Conservation (phyloP, 2,329 filamentous ascomycete genomes). For the Dendrostoma leiphaemia region DNA sequence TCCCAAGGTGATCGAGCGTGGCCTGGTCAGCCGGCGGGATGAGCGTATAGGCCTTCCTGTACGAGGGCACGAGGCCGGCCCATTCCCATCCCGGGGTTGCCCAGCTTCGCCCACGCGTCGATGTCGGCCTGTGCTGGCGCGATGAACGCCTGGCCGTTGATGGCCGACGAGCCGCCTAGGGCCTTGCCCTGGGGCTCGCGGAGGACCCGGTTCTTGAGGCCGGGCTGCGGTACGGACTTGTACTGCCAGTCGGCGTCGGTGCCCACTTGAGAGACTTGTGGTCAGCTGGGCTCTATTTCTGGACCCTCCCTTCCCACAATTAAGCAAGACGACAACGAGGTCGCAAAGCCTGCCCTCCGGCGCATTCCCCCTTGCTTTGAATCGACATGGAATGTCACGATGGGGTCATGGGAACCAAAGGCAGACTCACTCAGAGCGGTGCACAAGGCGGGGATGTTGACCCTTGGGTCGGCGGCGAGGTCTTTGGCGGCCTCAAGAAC, state of each 20-base stretch:
- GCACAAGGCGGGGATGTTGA: constrained; percentile 26
- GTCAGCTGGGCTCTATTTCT: too few relatives aligned
- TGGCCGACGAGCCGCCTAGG: constrained; percentile 23
- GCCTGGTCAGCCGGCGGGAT: constrained; percentile 17
- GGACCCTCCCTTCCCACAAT: too few relatives aligned
- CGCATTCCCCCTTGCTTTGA: too few relatives aligned
- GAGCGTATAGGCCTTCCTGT: constrained; percentile 22
- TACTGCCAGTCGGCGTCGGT: constrained; percentile 26
- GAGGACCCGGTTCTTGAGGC: constrained; percentile 13
- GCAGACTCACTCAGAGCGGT: constrained; percentile 3
- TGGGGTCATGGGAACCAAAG: neutral
- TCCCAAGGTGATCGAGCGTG: constrained; percentile 20
- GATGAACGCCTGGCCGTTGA: constrained; percentile 24
- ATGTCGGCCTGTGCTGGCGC: constrained; percentile 19
- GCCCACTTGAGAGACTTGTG: too few relatives aligned
- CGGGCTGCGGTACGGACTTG: constrained; percentile 24
- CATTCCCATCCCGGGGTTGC: constrained; percentile 25
- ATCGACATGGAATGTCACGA: too few relatives aligned
- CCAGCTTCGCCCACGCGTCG: constrained; percentile 23
- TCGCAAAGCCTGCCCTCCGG: too few relatives aligned
- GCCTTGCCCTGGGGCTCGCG: constrained; percentile 18
- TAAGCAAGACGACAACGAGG: too few relatives aligned
- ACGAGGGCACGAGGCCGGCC: constrained; percentile 16
- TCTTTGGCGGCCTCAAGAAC: constrained; percentile 30
- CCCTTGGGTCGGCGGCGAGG: constrained; percentile 23